These are phyloP conservation scores for Hemisphaericaspora nanyangensis DNA, from an alignment of 805 yeast species.

Conservation along the genomic window DNA sequence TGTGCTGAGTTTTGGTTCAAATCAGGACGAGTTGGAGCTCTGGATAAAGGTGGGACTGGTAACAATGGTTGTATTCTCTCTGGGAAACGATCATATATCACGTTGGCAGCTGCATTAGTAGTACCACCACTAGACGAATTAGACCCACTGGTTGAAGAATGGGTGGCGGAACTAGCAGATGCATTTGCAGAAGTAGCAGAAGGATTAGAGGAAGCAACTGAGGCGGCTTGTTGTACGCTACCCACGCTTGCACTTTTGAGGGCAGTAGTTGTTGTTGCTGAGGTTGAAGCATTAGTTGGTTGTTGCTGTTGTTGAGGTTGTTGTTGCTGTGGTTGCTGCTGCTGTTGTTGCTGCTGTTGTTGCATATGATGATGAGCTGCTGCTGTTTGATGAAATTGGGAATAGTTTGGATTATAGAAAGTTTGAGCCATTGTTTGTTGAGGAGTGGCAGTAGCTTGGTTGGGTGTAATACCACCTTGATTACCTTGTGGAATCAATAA, in stretches of 20 bases:
- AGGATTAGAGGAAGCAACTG: neutral
- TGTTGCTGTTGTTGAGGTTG: conserved; percentile 1
- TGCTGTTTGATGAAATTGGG: conserved; percentile 4
- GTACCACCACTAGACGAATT: conserved; percentile 4
- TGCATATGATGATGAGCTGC: conserved; percentile 7
- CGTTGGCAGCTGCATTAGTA: conserved; percentile 5
- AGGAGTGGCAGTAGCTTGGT: conserved; percentile 6
- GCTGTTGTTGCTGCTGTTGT: conserved; percentile 1
- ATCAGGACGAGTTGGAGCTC: conserved; percentile 41
- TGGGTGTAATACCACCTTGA: conserved; percentile 7
- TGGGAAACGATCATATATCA: conserved; percentile 18
- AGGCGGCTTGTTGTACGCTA: neutral
- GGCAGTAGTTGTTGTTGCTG: conserved; percentile 4
- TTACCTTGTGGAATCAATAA: conserved; percentile 16
- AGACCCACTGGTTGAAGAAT: conserved; percentile 3
- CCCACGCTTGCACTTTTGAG: conserved; percentile 3
- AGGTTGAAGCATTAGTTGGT: conserved; percentile 6
- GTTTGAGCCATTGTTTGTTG: conserved; percentile 2
- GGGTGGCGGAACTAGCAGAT: neutral
- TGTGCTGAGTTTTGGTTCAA: conserved; percentile 38
- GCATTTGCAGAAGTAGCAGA: neutral
- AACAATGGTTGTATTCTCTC: conserved; percentile 29
- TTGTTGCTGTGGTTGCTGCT: conserved; percentile 3
- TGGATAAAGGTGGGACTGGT: conserved; percentile 48
- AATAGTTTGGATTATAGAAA: conserved; percentile 2